Evolutionary conservation across 306 rosid genomes (phyloP).

Genomic region (apple (Malus domestica)): DNA sequence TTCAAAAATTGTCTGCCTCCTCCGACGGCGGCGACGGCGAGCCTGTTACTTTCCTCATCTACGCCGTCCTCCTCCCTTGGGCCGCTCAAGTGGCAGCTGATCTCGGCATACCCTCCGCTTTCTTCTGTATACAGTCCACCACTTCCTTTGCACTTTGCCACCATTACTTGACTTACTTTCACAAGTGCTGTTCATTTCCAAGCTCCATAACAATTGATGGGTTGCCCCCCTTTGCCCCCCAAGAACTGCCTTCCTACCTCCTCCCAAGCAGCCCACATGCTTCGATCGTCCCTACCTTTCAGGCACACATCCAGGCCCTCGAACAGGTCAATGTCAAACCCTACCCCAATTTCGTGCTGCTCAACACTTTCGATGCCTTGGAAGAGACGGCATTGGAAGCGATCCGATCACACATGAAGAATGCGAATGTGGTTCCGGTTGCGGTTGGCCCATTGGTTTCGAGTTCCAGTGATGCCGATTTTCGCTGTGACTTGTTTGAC

Average conservation of each 20-base stretch:
- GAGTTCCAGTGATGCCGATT: slow-evolving; percentile 24
- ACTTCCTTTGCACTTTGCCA: slow-evolving; percentile 6
- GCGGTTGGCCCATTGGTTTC: slow-evolving; percentile 67
- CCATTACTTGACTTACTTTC: slow-evolving; percentile 1
- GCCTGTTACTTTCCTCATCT: slow-evolving; percentile 17
- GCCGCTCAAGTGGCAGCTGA: slow-evolving; percentile 13
- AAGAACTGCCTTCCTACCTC: slow-evolving; percentile 5
- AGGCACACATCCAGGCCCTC: slow-evolving; percentile 4
- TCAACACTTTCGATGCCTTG: slow-evolving; percentile 23
- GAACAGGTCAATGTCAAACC: neutral
- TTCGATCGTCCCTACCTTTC: neutral
- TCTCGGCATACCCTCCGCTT: slow-evolving; percentile 13
- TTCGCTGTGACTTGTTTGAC: slow-evolving; percentile 33
- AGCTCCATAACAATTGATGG: neutral
- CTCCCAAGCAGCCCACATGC: slow-evolving; percentile 1
- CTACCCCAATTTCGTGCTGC: neutral
- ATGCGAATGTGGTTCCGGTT: slow-evolving; percentile 17
- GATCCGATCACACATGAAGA: neutral
- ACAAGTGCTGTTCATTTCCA: neutral
- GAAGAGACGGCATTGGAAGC: slow-evolving; percentile 21
- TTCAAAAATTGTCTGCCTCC: neutral
- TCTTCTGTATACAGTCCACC: slow-evolving; percentile 7
- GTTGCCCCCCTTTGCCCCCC: neutral
- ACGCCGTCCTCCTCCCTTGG: slow-evolving; percentile 21
- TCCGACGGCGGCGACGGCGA: neutral